Base-by-base conservation (phyloP, 805 yeast species). In the Wickerhamomyces queroliae region DNA sequence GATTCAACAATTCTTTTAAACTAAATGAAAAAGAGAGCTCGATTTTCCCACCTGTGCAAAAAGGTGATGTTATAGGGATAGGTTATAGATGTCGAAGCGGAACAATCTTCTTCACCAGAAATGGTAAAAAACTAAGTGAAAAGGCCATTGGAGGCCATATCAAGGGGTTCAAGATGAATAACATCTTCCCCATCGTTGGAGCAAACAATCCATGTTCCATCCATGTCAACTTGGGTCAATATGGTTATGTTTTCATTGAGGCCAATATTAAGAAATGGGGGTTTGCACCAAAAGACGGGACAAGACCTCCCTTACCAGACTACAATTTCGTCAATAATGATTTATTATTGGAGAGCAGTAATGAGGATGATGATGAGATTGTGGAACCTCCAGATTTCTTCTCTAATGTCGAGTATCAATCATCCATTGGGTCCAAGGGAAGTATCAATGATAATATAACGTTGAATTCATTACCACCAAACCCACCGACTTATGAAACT, bases 281-380 rank as follows among this genome's bases (percentile, higher is more conserved):
- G 13, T 83, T 80, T 60, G 95, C 80, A 12, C 11, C 19, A 17
- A 70, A 83, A 29, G 85, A 82, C 48, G 99, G 98, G 2, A 75
- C 72, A 36, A 83, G 89, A 42, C 83, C 95, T 4, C 95, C 98
- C 5, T 96, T 98, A 3, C 99, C 99, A 1, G 82, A 93, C 9
- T 91, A 91, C 62, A 85, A 86, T 36, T 77, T 80, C 41, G 89
- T 80, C 52, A 78, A 76, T 33, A 80, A 80, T 35, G 96, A 90
- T 56, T 78, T 89, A 4, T 61, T 91, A 39, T 63, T 91, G 22
- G 96, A 84, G 52, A 62, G 81, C 35, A 55, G 62, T 69, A 63
- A 59, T 37, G 61, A 57, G 26, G 64, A 56, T 31, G 59, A 55
- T 15, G 56, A 50, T 10, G 54, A 52, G 5, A 42, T 50, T 7